Evolutionary conservation across 2,329 filamentous ascomycete species (phyloP), one percentile per base, ranked within the genome.

Genomic region (Niveomyces coronatus): DNA sequence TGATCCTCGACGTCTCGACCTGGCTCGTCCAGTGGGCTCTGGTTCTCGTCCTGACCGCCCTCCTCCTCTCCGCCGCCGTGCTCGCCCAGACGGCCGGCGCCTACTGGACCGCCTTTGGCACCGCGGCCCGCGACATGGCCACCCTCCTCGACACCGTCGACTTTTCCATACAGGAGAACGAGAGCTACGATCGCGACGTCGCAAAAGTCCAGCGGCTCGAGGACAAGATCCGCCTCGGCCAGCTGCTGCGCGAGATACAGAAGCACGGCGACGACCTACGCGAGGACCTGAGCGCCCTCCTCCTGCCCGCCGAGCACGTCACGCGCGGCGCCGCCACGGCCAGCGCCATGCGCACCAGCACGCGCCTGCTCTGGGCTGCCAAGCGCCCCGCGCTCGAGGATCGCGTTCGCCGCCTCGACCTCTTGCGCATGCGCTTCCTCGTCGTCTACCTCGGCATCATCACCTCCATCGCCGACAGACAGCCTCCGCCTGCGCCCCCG

Each of bases 391-490:
- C 64, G 36, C 58, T 81, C 35, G 71, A 77, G 52, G 72, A 76
- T 46, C 67, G 71, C 36, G 61, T 79, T 38, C 66, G 71, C 39
- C 63, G 74, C 32, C 59, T 80, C 28, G 76, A 80, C 47, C 56
- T 79, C 49, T 53, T 80, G 51, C 67, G 76, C 52, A 78, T 77
- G 72, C 69, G 76, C 44, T 79, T 80, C 51, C 57, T 80, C 22
- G 73, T 79, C 24, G 65, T 77, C 26, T 78, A 77, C 54, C 72
- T 80, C 71, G 71, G 74, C 45, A 67, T 77, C 43, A 64, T 79
- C 37, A 53, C 60, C 24, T 56, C 56, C 36, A 49, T 50, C 31
- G 49, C 54, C 24, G 56, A 57, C 37, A 64, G 60, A 42, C 52
- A 59, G 26, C 51, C 54, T 3, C 54, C 52, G 39, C 54, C 41